Evolutionary conservation across 75 land plant species (phyloP).

Genomic region (Gnetum montanum): DNA sequence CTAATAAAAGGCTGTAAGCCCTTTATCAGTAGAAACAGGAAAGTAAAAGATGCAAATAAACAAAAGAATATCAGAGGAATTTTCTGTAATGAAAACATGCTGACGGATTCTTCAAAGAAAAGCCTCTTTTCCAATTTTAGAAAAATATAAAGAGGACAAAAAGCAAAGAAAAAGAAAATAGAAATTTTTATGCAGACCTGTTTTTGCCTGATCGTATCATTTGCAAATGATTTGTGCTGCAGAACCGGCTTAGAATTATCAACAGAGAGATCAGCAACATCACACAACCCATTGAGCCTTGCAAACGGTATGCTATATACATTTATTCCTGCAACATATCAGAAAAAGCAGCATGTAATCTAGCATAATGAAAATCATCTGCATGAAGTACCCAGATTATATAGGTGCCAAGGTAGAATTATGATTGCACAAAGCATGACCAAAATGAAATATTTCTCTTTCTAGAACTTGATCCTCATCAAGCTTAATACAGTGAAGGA

Average conservation of each 20-base stretch:
- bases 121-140: background rate
- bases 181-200: slow-evolving; percentile 7
- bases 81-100: background rate
- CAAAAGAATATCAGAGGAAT: no score
- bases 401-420: no score
- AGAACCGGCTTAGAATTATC: slow-evolving; percentile 6
- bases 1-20: no score
- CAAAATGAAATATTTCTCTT: no score
- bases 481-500: no score
- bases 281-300: slow-evolving; percentile 14
- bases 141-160: background rate
- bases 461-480: no score
- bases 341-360: no score
- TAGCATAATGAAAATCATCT: no score
- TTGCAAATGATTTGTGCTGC: slow-evolving; percentile 10
- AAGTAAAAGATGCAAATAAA: no score
- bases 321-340: slow-evolving; percentile 16
- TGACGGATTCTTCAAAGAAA: background rate
- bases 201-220: background rate
- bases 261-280: slow-evolving; percentile 3
- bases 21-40: no score
- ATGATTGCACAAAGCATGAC: no score
- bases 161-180: background rate
- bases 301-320: slow-evolving; percentile 17
- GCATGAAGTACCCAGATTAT: no score